Base-by-base conservation (phyloP, 805 yeast genomes). In the Starmerella stellata region DNA sequence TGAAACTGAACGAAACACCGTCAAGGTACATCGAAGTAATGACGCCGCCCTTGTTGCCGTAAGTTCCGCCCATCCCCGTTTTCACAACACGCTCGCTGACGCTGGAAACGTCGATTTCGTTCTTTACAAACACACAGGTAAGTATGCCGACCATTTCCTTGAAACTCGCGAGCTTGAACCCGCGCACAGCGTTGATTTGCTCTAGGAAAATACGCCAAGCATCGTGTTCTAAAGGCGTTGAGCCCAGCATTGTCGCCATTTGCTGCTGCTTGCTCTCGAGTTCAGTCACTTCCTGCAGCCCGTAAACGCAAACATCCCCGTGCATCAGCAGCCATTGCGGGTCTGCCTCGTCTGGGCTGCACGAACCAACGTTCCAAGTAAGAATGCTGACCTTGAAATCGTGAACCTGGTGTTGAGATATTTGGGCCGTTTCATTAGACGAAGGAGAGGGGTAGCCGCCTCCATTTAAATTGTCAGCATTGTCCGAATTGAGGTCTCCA, bases 61-160 rank as follows among this genome's bases (percentile, higher is more conserved):
- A 75, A 59, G 83, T 74, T 4, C 98, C 98, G 24, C 94, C 93
- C 37, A 87, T 66, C 0, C 98, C 98, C 0, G 96, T 85, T 51
- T 87, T 87, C 49, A 81, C 85, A 29, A 74, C 69, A 27, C 77
- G 69, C 1, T 85, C 74, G 49, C 74, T 78, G 21, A 83, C 64
- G 36, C 72, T 68, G 31, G 70, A 65, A 25, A 83, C 66, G 36
- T 67, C 62, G 40, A 71, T 69, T 1, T 63, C 55, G 31, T 70
- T 70, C 43, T 70, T 71, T 4, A 75, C 70, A 54, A 75, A 85
- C 18, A 90, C 60, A 44, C 83, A 61, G 33, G 78, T 54, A 18
- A 80, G 69, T 14, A 87, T 65, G 1, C 96, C 96, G 16, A 95
- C 95, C 42, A 87, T 58, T 50, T 82, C 93, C 44, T 76, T 81